phyloP scores from a whole-genome alignment of 106 monocot genomes.

The Vanilla planifolia region DNA sequence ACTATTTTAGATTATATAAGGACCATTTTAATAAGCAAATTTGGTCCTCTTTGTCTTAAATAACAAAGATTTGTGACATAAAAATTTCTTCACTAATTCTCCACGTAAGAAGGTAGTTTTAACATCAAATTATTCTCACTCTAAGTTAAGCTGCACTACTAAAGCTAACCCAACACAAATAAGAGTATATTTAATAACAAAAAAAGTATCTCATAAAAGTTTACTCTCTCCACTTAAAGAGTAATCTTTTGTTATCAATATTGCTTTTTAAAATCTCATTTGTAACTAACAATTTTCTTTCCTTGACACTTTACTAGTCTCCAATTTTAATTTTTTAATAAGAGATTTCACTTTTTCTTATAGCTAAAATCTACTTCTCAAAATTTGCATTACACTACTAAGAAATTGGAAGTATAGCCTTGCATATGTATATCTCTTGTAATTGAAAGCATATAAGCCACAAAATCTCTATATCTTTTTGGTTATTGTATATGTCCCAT shows the following conservation, averaged over 20 bases:
- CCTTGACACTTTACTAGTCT: not conserved
- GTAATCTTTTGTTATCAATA: not conserved
- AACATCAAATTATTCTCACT: not conserved
- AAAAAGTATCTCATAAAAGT: not conserved
- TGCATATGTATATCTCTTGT: too few relatives aligned
- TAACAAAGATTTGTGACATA: not conserved
- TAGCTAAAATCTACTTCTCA: too few relatives aligned
- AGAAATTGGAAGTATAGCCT: not conserved
- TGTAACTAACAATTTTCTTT: not conserved
- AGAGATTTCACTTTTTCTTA: not conserved
- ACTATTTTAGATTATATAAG: not conserved
- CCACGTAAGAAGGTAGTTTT: not conserved
- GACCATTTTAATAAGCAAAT: not conserved
- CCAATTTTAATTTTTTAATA: not conserved
- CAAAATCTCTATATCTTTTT: not conserved
- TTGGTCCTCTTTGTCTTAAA: not conserved
- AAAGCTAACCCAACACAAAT: not conserved
- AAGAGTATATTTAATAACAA: not conserved
- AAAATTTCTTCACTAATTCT: not conserved
- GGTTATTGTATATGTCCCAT: not conserved
- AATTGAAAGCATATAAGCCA: too few relatives aligned
- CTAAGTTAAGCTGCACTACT: not conserved
- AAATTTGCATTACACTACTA: too few relatives aligned
- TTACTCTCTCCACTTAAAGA: not conserved
- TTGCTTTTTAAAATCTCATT: not conserved